Conservation (phyloP, 257 asterid species). For the Paulownia fortunei region DNA sequence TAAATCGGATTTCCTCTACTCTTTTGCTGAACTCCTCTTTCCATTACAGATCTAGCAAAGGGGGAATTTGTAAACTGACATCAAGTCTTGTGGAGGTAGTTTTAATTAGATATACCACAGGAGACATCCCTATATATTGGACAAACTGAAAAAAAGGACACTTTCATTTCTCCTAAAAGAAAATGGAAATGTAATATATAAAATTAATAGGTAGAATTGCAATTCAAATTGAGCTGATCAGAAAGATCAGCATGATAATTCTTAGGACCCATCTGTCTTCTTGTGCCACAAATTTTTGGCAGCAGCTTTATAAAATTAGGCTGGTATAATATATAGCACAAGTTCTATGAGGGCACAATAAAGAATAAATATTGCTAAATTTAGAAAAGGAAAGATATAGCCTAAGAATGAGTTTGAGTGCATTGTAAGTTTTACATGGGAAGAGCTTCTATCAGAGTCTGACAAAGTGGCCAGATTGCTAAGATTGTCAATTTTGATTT, state of each 20-base stretch:
- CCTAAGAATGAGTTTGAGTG: background rate
- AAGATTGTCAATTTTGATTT: constrained; percentile 70
- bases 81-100: background rate
- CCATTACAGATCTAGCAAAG: background rate
- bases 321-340: background rate
- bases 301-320: background rate
- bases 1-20: background rate
- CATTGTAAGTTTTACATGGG: constrained; percentile 50
- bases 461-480: constrained; percentile 58
- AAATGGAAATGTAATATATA: constrained; percentile 16
- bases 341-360: constrained; percentile 1
- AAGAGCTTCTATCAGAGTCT: constrained; percentile 60
- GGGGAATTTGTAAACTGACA: background rate
- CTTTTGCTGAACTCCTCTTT: background rate
- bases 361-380: background rate
- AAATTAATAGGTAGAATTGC: background rate
- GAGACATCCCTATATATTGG: background rate
- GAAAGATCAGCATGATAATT: constrained; percentile 7
- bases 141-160: background rate
- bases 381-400: constrained; percentile 19
- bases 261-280: background rate
- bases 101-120: background rate
- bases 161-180: background rate
- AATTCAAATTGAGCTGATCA: background rate
- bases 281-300: background rate